A percentile compares a stretch with the other conserved stretches of the same genome.
These are phyloP conservation scores for Pleurotus eryngii DNA, from an alignment of 768 basidiomycete species.

Conservation along the genomic window DNA sequence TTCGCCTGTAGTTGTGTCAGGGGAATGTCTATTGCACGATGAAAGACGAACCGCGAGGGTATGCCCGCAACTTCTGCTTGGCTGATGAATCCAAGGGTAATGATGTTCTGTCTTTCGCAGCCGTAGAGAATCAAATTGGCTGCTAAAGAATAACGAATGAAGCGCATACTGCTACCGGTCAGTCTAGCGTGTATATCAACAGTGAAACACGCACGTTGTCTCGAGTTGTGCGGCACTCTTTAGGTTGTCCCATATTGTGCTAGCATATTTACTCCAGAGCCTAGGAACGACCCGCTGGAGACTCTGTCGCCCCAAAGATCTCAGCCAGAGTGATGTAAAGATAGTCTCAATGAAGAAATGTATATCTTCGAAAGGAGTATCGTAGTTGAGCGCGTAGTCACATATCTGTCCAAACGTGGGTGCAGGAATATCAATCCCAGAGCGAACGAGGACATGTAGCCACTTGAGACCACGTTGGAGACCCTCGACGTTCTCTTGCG, in stretches of 20 bases:
- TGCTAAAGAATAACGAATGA: slow-evolving; percentile 61
- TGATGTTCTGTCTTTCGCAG: slow-evolving; percentile 50
- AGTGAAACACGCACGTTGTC: slow-evolving; percentile 14
- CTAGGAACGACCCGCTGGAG: slow-evolving; percentile 48
- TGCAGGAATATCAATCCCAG: slow-evolving; percentile 62
- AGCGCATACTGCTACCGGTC: slow-evolving; percentile 31
- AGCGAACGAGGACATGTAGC: slow-evolving; percentile 58
- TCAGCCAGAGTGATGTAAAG: slow-evolving; percentile 59
- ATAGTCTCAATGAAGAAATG: slow-evolving; percentile 51
- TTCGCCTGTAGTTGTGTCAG: slow-evolving; percentile 39
- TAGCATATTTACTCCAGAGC: slow-evolving; percentile 21
- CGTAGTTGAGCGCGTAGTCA: slow-evolving; percentile 32
- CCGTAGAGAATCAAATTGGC: slow-evolving; percentile 65
- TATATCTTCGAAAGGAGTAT: slow-evolving; percentile 40
- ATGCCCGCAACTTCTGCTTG: slow-evolving; percentile 46
- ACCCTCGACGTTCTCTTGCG: slow-evolving; percentile 37
- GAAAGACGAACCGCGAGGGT: slow-evolving; percentile 50
- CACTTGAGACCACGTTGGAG: slow-evolving; percentile 50
- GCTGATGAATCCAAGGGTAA: slow-evolving; percentile 42
- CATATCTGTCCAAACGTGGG: slow-evolving; percentile 47
- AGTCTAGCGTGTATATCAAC: background rate
- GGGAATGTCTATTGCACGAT: background rate
- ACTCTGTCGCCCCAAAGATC: slow-evolving; percentile 54
- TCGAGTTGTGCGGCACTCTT: slow-evolving; percentile 24
- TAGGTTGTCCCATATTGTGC: slow-evolving; percentile 36